Conservation (phyloP, 257 asterid species). For the Nyctanthes arbortristis region DNA sequence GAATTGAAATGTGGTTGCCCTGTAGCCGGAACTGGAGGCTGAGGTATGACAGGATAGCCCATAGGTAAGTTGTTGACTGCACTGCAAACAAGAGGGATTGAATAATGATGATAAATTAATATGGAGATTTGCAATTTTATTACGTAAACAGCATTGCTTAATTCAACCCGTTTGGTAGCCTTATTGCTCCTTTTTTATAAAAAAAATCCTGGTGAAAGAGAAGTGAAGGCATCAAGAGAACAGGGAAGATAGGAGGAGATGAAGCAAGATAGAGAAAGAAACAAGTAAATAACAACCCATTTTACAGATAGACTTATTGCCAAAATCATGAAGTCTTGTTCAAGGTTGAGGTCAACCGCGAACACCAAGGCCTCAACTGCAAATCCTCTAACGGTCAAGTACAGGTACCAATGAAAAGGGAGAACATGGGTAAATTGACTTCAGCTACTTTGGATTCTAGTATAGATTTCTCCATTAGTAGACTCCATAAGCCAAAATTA, state of each 20-base stretch:
- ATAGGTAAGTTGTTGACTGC: conserved; percentile 93
- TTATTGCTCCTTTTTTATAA: too few relatives aligned
- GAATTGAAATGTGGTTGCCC: conserved; percentile 82
- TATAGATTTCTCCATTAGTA: too few relatives aligned
- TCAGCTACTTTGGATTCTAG: too few relatives aligned
- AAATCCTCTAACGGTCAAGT: not conserved
- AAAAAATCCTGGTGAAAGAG: not conserved
- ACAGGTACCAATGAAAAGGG: not conserved
- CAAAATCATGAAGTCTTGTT: not conserved
- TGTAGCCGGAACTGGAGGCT: conserved; percentile 59
- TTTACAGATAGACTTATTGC: too few relatives aligned
- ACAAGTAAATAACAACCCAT: too few relatives aligned
- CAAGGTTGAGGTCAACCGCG: not conserved
- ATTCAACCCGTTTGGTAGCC: not conserved
- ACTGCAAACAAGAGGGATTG: conserved; percentile 55
- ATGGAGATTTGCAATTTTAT: not conserved
- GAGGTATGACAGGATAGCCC: conserved; percentile 90
- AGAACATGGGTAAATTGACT: too few relatives aligned
- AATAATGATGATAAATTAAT: conserved; percentile 41
- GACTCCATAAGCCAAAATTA: too few relatives aligned
- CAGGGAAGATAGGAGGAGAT: too few relatives aligned
- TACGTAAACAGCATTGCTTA: not conserved
- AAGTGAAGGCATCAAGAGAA: too few relatives aligned
- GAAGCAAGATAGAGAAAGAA: too few relatives aligned
- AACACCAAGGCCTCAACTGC: not conserved